A percentile compares a stretch with the other conserved stretches of the same genome.
Conservation (phyloP, 1,284 basidiomycete species). For the Entoloma clypeatum region DNA sequence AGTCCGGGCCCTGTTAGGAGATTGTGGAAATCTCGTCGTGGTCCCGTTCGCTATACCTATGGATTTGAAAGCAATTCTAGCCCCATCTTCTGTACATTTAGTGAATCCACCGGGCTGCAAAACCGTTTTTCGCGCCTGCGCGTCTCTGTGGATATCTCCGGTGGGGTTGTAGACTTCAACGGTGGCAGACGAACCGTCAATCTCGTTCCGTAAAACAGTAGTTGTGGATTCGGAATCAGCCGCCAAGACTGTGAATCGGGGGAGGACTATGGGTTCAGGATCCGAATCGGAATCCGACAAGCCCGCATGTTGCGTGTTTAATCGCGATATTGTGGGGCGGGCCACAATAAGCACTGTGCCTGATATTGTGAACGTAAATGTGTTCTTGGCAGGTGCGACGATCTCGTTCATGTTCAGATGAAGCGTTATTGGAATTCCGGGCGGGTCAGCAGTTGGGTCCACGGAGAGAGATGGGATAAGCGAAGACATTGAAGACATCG, state of each 20-base stretch:
- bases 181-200: conserved; percentile 35
- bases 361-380: conserved; percentile 60
- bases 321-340: conserved; percentile 30
- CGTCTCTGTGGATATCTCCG: conserved; percentile 50
- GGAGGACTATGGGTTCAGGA: conserved; percentile 50
- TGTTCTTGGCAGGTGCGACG: conserved; percentile 56
- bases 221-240: conserved; percentile 57
- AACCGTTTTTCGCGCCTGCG: conserved; percentile 57
- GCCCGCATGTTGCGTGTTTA: conserved; percentile 21
- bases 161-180: conserved; percentile 61
- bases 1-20: conserved; percentile 19
- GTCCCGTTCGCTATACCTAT: conserved; percentile 25
- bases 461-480: conserved; percentile 39
- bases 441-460: conserved; percentile 30
- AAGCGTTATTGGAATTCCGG: conserved; percentile 59
- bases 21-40: conserved; percentile 12
- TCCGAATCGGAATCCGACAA: conserved; percentile 33
- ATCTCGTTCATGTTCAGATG: conserved; percentile 78
- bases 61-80: conserved; percentile 50
- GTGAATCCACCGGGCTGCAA: conserved; percentile 55
- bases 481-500: conserved; percentile 55
- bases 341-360: conserved; percentile 62
- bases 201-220: conserved; percentile 55
- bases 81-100: conserved; percentile 53
- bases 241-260: conserved; percentile 64